Evolutionary conservation across 805 yeast genomes (phyloP).

Genomic region (Kazachstania psychrophila): DNA sequence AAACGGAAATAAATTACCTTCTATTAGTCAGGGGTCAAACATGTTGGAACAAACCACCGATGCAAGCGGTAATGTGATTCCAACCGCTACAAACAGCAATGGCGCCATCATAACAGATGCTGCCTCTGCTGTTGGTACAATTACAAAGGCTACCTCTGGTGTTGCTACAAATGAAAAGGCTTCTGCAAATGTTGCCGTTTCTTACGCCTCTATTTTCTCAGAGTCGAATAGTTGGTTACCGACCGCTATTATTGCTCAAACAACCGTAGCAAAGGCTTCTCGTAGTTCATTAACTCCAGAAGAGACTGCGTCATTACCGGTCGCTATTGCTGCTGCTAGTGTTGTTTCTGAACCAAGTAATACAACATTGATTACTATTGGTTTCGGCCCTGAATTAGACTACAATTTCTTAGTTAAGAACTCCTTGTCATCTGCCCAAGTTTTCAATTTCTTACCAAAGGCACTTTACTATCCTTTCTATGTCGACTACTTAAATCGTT

Average conservation of each 20-base stretch:
- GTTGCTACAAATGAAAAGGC: too few relatives aligned
- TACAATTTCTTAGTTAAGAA: slow-evolving; percentile 79
- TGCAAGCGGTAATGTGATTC: too few relatives aligned
- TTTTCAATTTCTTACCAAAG: slow-evolving; percentile 60
- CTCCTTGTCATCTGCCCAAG: slow-evolving; percentile 76
- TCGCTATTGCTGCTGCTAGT: slow-evolving; percentile 32
- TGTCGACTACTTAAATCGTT: not conserved
- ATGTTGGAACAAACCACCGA: too few relatives aligned
- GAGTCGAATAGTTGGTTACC: slow-evolving; percentile 3
- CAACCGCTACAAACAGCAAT: too few relatives aligned
- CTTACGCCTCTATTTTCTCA: too few relatives aligned
- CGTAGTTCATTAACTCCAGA: slow-evolving; percentile 6
- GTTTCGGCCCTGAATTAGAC: slow-evolving; percentile 65
- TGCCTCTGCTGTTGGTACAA: too few relatives aligned
- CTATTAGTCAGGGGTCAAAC: too few relatives aligned
- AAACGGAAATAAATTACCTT: too few relatives aligned
- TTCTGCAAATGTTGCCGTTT: too few relatives aligned
- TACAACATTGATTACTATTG: slow-evolving; percentile 24
- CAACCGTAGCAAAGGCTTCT: not conserved
- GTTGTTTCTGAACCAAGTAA: slow-evolving; percentile 27
- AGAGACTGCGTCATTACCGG: slow-evolving; percentile 34
- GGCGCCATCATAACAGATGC: too few relatives aligned
- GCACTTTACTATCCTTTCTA: slow-evolving; percentile 48
- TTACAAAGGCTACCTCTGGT: too few relatives aligned
- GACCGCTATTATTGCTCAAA: not conserved